These are phyloP conservation scores for Paramarasmius palmivorus DNA, from an alignment of 1,284 basidiomycete genomes.

Conservation along the genomic window DNA sequence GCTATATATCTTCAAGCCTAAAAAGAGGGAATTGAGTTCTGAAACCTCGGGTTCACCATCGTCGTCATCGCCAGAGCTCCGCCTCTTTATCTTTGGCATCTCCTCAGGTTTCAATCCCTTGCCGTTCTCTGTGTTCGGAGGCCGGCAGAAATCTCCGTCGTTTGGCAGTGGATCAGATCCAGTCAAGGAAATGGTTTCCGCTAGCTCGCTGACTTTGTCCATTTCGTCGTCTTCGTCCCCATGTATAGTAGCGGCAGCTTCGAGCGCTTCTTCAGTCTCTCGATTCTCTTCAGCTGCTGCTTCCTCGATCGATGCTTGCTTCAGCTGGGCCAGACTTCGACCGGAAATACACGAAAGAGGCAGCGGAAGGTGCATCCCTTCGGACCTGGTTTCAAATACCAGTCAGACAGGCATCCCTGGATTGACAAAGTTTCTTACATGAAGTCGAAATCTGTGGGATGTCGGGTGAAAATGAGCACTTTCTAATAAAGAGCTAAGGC, in stretches of 20 bases:
- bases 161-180: no score
- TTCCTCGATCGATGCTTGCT: not conserved
- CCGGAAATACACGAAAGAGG: not conserved
- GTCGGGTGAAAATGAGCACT: not conserved
- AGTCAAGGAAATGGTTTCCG: not conserved
- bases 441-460: not conserved
- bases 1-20: slow-evolving; percentile 11
- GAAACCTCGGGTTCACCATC: not conserved
- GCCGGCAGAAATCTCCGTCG: not conserved
- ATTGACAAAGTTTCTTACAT: not conserved
- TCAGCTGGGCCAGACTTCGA: not conserved
- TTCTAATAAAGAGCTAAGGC: not conserved
- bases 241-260: not conserved
- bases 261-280: no score
- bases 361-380: not conserved
- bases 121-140: not conserved
- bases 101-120: not conserved
- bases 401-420: no score
- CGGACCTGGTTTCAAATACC: no score
- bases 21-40: slow-evolving; percentile 12
- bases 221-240: not conserved
- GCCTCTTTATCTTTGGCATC: not conserved
- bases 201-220: not conserved
- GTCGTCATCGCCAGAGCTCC: not conserved
- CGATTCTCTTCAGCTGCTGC: not conserved